Conservation (phyloP, 2,329 filamentous ascomycete species). For the Penicillium sp. region DNA sequence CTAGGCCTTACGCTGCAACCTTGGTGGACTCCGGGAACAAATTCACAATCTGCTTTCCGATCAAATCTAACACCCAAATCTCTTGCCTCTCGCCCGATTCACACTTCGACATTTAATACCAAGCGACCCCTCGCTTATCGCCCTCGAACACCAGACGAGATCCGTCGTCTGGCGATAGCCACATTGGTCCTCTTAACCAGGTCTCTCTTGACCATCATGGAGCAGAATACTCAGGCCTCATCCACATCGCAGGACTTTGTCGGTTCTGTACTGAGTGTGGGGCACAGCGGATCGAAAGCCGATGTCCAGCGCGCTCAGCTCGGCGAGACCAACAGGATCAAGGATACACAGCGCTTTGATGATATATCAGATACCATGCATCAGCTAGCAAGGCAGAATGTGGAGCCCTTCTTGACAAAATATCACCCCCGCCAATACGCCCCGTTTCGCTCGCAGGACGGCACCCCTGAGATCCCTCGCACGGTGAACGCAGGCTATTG, state of each 20-base stretch:
- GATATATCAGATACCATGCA: constrained; percentile 44
- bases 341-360: constrained; percentile 23
- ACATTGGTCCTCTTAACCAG: neutral
- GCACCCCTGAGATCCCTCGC: constrained; percentile 44
- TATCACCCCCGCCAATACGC: constrained; percentile 90
- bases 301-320: constrained; percentile 23
- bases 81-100: neutral
- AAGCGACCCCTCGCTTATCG: neutral
- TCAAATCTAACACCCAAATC: neutral
- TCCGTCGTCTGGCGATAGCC: neutral
- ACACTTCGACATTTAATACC: neutral
- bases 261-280: neutral
- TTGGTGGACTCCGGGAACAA: neutral
- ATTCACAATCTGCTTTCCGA: neutral
- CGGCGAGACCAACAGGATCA: constrained; percentile 20
- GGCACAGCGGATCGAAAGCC: constrained; percentile 9
- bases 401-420: constrained; percentile 83
- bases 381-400: constrained; percentile 71
- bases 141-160: neutral
- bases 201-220: neutral
- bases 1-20: neutral
- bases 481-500: constrained; percentile 79
- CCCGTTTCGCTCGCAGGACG: constrained; percentile 57
- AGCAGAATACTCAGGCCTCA: neutral
- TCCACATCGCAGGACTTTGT: neutral